Evolutionary conservation across 352 stramenopile species (phyloP).

Genomic region (Globisporangium orthogonon): DNA sequence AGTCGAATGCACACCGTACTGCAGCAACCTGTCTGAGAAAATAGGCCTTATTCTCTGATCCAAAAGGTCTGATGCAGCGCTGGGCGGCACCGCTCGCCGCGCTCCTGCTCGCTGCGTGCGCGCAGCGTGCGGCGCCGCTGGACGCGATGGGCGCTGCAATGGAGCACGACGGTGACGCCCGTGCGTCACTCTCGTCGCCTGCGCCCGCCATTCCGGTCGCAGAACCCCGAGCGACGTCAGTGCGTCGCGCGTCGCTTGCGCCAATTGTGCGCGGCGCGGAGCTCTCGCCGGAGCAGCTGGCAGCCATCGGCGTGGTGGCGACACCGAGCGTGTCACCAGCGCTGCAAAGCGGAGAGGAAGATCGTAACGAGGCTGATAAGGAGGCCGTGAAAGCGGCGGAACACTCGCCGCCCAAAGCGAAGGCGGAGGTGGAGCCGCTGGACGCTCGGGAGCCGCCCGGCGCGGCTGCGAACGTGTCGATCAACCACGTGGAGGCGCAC

Average conservation of each 20-base stretch:
- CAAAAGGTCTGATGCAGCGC: not conserved
- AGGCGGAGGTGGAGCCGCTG: not conserved
- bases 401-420: not conserved
- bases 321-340: not conserved
- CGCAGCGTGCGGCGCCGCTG: not conserved
- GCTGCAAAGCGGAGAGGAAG: not conserved
- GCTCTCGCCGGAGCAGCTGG: conserved; percentile 10
- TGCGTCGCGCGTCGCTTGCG: not conserved
- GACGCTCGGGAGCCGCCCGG: not conserved
- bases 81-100: not conserved
- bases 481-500: conserved; percentile 73
- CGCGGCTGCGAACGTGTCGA: conserved; percentile 40
- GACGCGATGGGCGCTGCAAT: conserved; percentile 13
- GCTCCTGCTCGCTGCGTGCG: not conserved
- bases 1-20: too few relatives aligned
- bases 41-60: too few relatives aligned
- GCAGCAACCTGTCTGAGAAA: too few relatives aligned
- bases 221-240: not conserved
- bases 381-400: not conserved
- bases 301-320: conserved; percentile 10
- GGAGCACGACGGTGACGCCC: conserved; percentile 4
- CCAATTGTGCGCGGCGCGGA: conserved; percentile 4
- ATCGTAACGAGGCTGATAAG: not conserved
- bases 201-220: not conserved
- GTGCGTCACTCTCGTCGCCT: not conserved